Evolutionary conservation across 1,139 yeast species (phyloP), one percentile per base, ranked within the genome.

Genomic region (Meyerozyma guilliermondii): DNA sequence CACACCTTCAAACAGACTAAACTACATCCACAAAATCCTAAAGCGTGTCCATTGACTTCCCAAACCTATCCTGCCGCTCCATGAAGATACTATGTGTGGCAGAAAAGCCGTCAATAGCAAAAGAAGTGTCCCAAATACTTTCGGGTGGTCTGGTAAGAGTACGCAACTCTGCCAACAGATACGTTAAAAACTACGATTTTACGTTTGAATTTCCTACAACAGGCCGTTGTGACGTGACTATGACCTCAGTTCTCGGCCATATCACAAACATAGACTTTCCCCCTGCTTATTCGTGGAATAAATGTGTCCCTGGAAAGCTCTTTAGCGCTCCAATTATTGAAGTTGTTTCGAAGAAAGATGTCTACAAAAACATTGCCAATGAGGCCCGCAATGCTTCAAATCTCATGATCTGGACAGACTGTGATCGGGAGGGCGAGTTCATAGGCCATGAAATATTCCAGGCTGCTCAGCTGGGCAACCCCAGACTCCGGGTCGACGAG

Each of bases 391-490:
- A 53, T 26, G 78, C 87, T 5, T 75, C 80, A 41, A 68, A 70
- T 39, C 65, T 94, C 48, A 87, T 87, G 85, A 88, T 94, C 8
- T 94, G 98, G 98, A 94, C 98, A 1, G 99, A 94, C 72, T 92
- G 98, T 64, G 99, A 94, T 69, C 72, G 98, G 35, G 99, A 94
- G 58, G 99, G 99, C 1, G 99, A 94, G 61, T 85, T 83, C 58
- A 94, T 94, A 46, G 99, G 98, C 0, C 81, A 78, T 69, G 98
- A 92, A 57, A 79, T 94, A 20, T 72, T 77, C 39, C 73, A 78
- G 44, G 84, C 83, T 4, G 97, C 96, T 0, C 59, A 63, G 39
- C 67, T 68, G 49, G 74, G 74, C 1, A 89, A 87, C 58, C 55
- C 65, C 1, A 50, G 63, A 1, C 55, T 87, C 27, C 65, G 60